phyloP scores from a whole-genome alignment of 495 filamentous ascomycete species.

The Neurospora sp. region DNA sequence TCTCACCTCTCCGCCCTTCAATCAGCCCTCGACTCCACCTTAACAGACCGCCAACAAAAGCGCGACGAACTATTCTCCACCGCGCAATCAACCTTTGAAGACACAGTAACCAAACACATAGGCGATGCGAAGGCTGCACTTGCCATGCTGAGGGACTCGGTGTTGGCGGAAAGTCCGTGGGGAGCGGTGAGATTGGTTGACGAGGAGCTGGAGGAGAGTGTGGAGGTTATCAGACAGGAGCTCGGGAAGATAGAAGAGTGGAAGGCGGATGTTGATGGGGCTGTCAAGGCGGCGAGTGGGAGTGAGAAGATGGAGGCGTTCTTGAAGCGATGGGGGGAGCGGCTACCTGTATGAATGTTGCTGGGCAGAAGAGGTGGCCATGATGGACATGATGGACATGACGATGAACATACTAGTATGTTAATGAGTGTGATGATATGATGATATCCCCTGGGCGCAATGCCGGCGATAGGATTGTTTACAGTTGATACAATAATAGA shows the following conservation, averaged over 20 bases:
- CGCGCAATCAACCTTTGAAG: conserved; percentile 31
- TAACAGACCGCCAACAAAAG: conserved; percentile 25
- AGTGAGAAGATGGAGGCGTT: conserved; percentile 31
- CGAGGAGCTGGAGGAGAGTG: conserved; percentile 26
- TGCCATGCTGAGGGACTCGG: conserved; percentile 30
- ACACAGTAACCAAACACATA: conserved; percentile 22
- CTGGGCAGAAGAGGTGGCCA: too few species aligned
- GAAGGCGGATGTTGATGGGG: conserved; percentile 16
- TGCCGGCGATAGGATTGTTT: too few species aligned
- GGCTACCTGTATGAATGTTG: too few species aligned
- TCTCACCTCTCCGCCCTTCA: background rate
- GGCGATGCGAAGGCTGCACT: conserved; percentile 29
- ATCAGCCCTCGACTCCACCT: conserved; percentile 5
- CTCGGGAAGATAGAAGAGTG: conserved; percentile 19
- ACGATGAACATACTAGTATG: too few species aligned
- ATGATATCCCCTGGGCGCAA: too few species aligned
- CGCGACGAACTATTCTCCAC: conserved; percentile 23
- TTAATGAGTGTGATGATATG: too few species aligned
- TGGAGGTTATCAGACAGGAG: conserved; percentile 27
- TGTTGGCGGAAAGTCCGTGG: conserved; percentile 33
- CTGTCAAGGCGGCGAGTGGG: conserved; percentile 18
- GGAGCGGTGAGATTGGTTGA: conserved; percentile 30
- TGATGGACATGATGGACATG: too few species aligned
- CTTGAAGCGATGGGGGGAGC: conserved; percentile 24
- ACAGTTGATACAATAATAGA: too few species aligned